Evolutionary conservation across 305 asterid genomes (phyloP).

Genomic region (Petunia hybrid): DNA sequence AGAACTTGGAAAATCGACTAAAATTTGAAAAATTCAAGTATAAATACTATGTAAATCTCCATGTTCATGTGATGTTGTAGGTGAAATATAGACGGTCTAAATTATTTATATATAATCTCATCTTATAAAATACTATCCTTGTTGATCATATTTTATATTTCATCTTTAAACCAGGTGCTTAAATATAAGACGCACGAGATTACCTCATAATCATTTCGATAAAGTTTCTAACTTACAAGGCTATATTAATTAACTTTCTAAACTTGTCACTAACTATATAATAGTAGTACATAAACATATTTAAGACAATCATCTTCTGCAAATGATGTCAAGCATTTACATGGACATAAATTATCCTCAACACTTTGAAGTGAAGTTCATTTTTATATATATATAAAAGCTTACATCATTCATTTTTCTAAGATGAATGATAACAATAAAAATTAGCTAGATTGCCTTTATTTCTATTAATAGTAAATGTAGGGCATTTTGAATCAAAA

Average conservation of each 20-base stretch:
- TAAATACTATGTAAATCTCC: background rate
- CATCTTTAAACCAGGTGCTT: background rate
- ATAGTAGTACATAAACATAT: constrained; percentile 9
- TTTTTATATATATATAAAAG: background rate
- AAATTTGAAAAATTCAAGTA: no score
- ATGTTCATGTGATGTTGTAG: background rate
- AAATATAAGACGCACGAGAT: constrained; percentile 14
- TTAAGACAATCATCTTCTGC: constrained; percentile 21
- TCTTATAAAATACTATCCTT: no score
- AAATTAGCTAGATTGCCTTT: background rate
- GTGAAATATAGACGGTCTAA: background rate
- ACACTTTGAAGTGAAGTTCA: constrained; percentile 17
- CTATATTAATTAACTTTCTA: background rate
- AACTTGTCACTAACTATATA: constrained; percentile 27
- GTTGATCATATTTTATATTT: background rate
- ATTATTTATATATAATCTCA: no score
- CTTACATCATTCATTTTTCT: constrained; percentile 15
- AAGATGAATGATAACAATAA: constrained; percentile 1
- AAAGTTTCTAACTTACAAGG: background rate
- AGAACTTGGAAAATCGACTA: no score
- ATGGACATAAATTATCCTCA: constrained; percentile 30
- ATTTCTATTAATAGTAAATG: constrained; percentile 26
- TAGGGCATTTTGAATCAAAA: constrained; percentile 18
- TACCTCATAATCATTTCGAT: constrained; percentile 21
- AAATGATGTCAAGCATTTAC: constrained; percentile 29